Conservation (phyloP, 192 early-diverging fungal species). For the Linnemannia zychae region DNA sequence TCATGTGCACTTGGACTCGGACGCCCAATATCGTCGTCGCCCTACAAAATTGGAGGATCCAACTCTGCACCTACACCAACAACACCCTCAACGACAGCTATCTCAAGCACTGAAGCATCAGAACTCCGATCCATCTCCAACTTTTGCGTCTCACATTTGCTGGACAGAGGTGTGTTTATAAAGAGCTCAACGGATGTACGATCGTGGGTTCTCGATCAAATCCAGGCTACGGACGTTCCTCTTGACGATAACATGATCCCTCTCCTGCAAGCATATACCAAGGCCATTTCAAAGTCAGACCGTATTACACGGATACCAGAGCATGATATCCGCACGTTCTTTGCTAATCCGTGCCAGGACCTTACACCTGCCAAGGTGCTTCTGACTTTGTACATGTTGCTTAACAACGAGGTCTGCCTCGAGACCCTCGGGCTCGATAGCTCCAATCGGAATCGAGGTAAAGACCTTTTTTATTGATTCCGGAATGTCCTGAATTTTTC, state of each 20-base stretch:
- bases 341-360: conserved; percentile 32
- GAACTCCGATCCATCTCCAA: conserved; percentile 36
- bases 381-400: conserved; percentile 45
- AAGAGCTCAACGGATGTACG: conserved; percentile 41
- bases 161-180: conserved; percentile 42
- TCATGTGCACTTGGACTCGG: conserved; percentile 41
- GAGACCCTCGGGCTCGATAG: conserved; percentile 22
- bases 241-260: conserved; percentile 52
- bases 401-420: conserved; percentile 43
- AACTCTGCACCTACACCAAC: neutral
- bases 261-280: conserved; percentile 38
- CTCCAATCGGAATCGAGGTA: conserved; percentile 26
- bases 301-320: conserved; percentile 46
- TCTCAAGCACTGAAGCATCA: neutral
- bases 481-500: neutral
- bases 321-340: conserved; percentile 25
- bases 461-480: neutral
- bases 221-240: conserved; percentile 33
- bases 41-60: neutral
- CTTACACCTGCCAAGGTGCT: conserved; percentile 44
- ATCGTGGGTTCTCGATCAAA: conserved; percentile 39
- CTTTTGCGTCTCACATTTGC: conserved; percentile 29
- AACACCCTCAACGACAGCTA: neutral
- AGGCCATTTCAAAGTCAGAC: conserved; percentile 30
- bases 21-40: neutral